Evolutionary conservation across 176 grass and related monocot genomes (phyloP).

Genomic region (Triticum urartu): DNA sequence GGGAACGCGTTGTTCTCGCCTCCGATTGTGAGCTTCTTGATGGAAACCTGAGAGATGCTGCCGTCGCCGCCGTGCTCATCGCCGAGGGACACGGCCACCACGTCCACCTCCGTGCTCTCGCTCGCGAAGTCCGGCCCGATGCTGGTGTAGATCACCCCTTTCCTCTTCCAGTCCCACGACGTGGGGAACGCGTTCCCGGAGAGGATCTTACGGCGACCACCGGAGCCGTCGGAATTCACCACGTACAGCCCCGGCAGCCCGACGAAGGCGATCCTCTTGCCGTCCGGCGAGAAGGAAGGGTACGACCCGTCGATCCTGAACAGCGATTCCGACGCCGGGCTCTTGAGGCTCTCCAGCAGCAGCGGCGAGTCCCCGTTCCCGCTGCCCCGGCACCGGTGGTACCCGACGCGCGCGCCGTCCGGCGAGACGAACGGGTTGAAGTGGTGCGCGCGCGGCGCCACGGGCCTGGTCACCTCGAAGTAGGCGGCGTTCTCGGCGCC

Average conservation of each 20-base stretch:
- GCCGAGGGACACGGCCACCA: slow-evolving; percentile 63
- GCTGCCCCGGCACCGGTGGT: slow-evolving; percentile 81
- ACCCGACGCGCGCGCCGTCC: slow-evolving; percentile 58
- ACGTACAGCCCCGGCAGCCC: slow-evolving; percentile 71
- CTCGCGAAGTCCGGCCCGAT: slow-evolving; percentile 57
- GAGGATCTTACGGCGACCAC: slow-evolving; percentile 39
- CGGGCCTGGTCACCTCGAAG: slow-evolving; percentile 52
- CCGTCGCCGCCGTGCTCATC: neutral
- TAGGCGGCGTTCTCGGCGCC: slow-evolving; percentile 27
- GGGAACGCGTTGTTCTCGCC: slow-evolving; percentile 87
- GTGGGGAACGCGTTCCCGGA: slow-evolving; percentile 80
- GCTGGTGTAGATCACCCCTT: slow-evolving; percentile 75
- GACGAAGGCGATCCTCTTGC: slow-evolving; percentile 68
- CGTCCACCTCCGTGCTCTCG: slow-evolving; percentile 68
- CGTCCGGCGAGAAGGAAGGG: slow-evolving; percentile 91
- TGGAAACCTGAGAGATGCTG: neutral
- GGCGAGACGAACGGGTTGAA: slow-evolving; percentile 85
- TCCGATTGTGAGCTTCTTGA: slow-evolving; percentile 62
- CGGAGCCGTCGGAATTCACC: slow-evolving; percentile 75
- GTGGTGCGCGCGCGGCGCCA: slow-evolving; percentile 65
- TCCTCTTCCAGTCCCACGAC: slow-evolving; percentile 90
- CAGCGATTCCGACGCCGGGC: slow-evolving; percentile 47
- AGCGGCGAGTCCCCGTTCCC: slow-evolving; percentile 62
- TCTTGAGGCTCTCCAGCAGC: slow-evolving; percentile 81
- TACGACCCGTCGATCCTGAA: slow-evolving; percentile 82